Evolutionary conservation across 768 basidiomycete genomes (phyloP).

Genomic region (Psilocybe azurescens): DNA sequence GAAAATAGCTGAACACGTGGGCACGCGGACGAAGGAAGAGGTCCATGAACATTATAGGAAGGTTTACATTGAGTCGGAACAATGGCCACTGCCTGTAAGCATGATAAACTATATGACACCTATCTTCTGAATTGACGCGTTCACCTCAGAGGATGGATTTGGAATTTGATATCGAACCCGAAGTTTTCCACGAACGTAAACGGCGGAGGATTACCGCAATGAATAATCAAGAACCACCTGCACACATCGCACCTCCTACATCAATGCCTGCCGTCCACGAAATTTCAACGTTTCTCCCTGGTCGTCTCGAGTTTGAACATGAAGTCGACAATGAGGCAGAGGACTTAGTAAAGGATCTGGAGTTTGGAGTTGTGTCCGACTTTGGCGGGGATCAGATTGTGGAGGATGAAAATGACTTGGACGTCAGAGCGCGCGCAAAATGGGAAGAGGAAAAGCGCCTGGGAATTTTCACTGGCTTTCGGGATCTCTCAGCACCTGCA

Average conservation of each 20-base stretch:
- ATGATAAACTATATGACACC: background rate
- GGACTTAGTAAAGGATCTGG: constrained; percentile 92
- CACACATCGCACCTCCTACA: constrained; percentile 78
- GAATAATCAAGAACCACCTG: constrained; percentile 58
- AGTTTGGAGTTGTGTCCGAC: constrained; percentile 87
- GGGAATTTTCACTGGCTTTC: constrained; percentile 30
- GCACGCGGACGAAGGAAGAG: constrained; percentile 92
- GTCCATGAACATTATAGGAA: constrained; percentile 87
- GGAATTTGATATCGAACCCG: constrained; percentile 73
- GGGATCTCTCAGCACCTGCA: constrained; percentile 34
- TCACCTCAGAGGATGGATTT: constrained; percentile 53
- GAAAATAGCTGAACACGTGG: constrained; percentile 93
- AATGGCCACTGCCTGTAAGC: constrained; percentile 85
- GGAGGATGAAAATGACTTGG: constrained; percentile 80
- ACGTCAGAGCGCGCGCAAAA: constrained; percentile 62
- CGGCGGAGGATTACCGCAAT: constrained; percentile 86
- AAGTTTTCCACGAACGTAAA: constrained; percentile 89
- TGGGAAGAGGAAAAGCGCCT: constrained; percentile 54
- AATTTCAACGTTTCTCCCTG: constrained; percentile 90
- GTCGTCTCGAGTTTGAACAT: constrained; percentile 97
- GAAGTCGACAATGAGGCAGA: constrained; percentile 98
- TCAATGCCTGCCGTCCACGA: constrained; percentile 94
- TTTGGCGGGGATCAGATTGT: constrained; percentile 85
- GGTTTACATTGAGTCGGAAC: constrained; percentile 78
- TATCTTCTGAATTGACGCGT: constrained; percentile 7